Evolutionary conservation across 331 rosid genomes (phyloP).

Genomic region (Spiraea crenata): DNA sequence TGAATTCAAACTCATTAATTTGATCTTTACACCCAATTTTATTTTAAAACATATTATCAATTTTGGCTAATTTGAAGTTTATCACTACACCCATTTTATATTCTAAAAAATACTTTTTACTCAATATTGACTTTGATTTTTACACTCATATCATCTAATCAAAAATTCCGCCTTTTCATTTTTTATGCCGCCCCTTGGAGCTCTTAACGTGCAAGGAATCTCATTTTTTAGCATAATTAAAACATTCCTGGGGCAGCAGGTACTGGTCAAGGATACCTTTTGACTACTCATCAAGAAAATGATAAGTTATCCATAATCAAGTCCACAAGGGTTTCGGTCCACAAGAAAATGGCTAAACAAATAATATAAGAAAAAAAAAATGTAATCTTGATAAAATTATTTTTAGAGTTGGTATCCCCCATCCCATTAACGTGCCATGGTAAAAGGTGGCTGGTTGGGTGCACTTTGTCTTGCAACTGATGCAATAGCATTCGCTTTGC

Average conservation of each 20-base stretch:
- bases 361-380: constrained; percentile 11
- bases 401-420: constrained; percentile 1
- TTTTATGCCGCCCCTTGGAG: not conserved
- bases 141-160: too few relatives aligned
- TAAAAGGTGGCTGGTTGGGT: constrained; percentile 4
- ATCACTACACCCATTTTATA: too few relatives aligned
- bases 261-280: not conserved
- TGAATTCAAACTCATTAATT: too few relatives aligned
- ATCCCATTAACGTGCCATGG: constrained; percentile 1
- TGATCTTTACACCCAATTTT: too few relatives aligned
- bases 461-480: not conserved
- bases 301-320: not conserved
- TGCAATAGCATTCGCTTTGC: not conserved
- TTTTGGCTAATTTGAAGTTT: too few relatives aligned
- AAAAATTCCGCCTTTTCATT: too few relatives aligned
- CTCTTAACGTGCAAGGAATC: constrained; percentile 25
- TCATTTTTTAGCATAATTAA: constrained; percentile 8
- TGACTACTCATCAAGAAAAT: constrained; percentile 23
- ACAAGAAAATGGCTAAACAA: not conserved
- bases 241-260: not conserved
- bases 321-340: not conserved
- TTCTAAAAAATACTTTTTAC: too few relatives aligned
- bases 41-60: too few relatives aligned
- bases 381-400: not conserved
- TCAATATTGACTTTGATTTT: too few relatives aligned